phyloP scores from a whole-genome alignment of 192 early-diverging fungal species.

The Backusella sp. region DNA sequence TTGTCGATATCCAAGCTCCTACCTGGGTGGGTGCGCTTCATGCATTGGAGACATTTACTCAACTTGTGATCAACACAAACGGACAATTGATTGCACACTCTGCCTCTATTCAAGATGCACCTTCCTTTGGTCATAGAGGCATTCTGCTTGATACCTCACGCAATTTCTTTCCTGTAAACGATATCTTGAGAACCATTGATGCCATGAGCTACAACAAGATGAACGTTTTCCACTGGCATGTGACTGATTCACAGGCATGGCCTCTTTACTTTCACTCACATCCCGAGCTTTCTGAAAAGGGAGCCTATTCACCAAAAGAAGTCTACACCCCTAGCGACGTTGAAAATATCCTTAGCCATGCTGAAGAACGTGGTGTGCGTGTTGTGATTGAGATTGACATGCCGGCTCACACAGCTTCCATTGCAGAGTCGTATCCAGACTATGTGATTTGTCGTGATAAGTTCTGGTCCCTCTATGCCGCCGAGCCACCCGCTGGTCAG shows the following conservation, averaged over 20 bases:
- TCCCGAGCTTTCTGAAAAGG: conserved; percentile 60
- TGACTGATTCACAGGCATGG: conserved; percentile 70
- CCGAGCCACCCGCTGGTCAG: conserved; percentile 82
- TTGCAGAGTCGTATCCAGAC: conserved; percentile 45
- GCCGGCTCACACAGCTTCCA: conserved; percentile 69
- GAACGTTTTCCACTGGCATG: conserved; percentile 80
- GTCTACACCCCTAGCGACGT: conserved; percentile 72
- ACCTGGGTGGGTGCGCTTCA: conserved; percentile 70
- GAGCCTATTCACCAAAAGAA: conserved; percentile 62
- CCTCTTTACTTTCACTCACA: conserved; percentile 61
- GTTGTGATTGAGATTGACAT: conserved; percentile 86
- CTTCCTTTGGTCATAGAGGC: conserved; percentile 66
- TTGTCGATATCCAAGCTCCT: conserved; percentile 53
- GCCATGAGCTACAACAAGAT: conserved; percentile 74
- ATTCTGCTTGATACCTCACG: conserved; percentile 65
- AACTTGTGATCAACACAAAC: conserved; percentile 52
- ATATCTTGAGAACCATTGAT: conserved; percentile 60
- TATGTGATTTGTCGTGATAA: conserved; percentile 57
- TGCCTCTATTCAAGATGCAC: conserved; percentile 58
- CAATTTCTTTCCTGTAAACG: conserved; percentile 61
- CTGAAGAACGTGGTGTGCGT: conserved; percentile 68
- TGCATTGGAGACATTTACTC: conserved; percentile 71
- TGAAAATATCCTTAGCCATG: conserved; percentile 63
- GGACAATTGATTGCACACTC: conserved; percentile 51
- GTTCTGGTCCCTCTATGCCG: conserved; percentile 64